phyloP scores from a whole-genome alignment of 2,329 filamentous ascomycete species.

The Phialocephala subalpina region DNA sequence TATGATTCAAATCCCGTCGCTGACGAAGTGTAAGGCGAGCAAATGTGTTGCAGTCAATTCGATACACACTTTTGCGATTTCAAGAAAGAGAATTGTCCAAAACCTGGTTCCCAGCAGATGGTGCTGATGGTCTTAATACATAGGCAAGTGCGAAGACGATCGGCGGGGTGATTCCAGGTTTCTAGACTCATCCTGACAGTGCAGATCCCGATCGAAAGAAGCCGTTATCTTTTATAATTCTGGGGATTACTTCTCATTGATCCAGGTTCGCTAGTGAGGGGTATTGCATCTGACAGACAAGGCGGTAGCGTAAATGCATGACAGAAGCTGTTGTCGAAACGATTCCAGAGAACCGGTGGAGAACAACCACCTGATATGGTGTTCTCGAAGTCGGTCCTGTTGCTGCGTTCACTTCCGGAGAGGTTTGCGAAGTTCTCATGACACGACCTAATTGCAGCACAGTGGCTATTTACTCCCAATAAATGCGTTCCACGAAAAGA shows the following conservation, averaged over 20 bases:
- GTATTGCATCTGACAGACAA: background rate
- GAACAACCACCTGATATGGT: background rate
- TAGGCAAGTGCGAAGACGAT: slow-evolving; percentile 9
- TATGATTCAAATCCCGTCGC: background rate
- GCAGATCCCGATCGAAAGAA: slow-evolving; percentile 1
- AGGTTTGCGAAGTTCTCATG: slow-evolving; percentile 14
- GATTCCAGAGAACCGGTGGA: background rate
- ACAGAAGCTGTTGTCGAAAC: slow-evolving; percentile 11
- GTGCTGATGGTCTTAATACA: slow-evolving; percentile 1
- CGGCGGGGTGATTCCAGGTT: background rate
- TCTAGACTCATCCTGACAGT: background rate
- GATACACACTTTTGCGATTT: background rate
- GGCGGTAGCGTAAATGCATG: slow-evolving; percentile 7
- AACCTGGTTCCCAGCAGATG: slow-evolving; percentile 14
- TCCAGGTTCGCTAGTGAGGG: slow-evolving; percentile 5
- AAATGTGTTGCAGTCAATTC: background rate
- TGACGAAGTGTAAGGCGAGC: background rate
- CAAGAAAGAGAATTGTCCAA: slow-evolving; percentile 4
- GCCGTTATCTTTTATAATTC: slow-evolving; percentile 4
- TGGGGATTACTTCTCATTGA: slow-evolving; percentile 6
- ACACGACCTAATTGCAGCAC: slow-evolving; percentile 13
- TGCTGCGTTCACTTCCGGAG: background rate
- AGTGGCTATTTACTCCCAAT: slow-evolving; percentile 17
- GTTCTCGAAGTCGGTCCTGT: slow-evolving; percentile 4
- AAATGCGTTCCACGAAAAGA: slow-evolving; percentile 9